Conservation (phyloP, 2,329 filamentous ascomycete species). For the Trichophyton schoenleinii region DNA sequence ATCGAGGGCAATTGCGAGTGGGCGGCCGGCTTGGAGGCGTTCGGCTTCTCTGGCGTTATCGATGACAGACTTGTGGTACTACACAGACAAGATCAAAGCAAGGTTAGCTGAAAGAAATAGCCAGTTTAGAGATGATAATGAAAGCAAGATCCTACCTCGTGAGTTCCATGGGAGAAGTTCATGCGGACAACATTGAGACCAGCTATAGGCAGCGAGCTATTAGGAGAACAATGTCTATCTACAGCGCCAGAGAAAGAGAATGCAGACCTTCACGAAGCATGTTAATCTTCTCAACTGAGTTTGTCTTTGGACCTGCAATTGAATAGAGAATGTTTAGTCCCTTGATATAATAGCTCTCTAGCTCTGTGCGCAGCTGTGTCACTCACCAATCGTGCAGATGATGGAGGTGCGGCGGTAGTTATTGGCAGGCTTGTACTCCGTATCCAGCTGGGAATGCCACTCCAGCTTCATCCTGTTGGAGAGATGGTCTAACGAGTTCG, state of each 20-base stretch:
- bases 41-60: constrained; percentile 87
- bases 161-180: constrained; percentile 95
- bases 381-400: constrained; percentile 84
- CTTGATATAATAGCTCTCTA: neutral
- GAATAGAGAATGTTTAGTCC: neutral
- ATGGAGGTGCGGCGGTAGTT: constrained; percentile 96
- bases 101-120: neutral
- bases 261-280: constrained; percentile 57
- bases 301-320: constrained; percentile 73
- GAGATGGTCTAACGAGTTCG: constrained; percentile 74
- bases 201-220: constrained; percentile 32
- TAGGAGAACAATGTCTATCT: neutral
- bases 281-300: constrained; percentile 95
- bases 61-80: constrained; percentile 97
- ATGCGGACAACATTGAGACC: constrained; percentile 98
- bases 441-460: constrained; percentile 70
- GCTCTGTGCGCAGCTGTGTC: neutral
- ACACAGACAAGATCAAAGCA: neutral
- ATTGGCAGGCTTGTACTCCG: constrained; percentile 70
- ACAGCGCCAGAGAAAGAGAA: neutral
- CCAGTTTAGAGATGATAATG: neutral
- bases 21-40: constrained; percentile 62
- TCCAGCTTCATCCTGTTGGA: constrained; percentile 59
- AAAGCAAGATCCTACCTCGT: constrained; percentile 44
- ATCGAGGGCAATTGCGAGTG: constrained; percentile 86